Percentiles rank a stretch among this genome's conserved stretches.
Conservation (phyloP, 306 rosid genomes). For the Luffa aegyptiaca region DNA sequence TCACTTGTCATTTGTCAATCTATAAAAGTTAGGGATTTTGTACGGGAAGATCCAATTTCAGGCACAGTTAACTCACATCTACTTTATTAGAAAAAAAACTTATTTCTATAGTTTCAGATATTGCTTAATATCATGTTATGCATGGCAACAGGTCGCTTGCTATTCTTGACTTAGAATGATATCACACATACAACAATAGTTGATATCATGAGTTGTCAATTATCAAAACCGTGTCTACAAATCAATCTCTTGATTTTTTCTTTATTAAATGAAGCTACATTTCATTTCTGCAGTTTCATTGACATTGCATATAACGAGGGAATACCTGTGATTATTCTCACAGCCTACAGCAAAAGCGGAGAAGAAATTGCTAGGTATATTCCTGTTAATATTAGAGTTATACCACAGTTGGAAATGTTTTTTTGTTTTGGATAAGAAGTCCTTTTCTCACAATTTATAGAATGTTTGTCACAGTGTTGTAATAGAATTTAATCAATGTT, state of each 20-base stretch:
- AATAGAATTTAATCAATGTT: not conserved
- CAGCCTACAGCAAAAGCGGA: conserved; percentile 63
- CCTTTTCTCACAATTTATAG: not conserved
- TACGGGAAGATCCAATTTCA: not conserved
- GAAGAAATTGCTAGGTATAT: conserved; percentile 58
- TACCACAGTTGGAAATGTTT: not conserved
- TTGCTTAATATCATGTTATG: not conserved
- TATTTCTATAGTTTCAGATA: not conserved
- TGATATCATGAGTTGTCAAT: not conserved
- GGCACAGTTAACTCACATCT: not conserved
- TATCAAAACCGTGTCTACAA: not conserved
- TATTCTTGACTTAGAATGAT: not conserved
- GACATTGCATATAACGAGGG: conserved; percentile 63
- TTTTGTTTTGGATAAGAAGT: not conserved
- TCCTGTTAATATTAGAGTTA: conserved; percentile 14
- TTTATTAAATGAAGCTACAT: not conserved
- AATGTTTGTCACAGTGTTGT: not conserved
- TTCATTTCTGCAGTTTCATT: conserved; percentile 51
- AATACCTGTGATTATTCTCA: conserved; percentile 59
- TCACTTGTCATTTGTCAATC: not conserved
- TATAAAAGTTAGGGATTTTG: not conserved
- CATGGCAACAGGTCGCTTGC: not conserved
- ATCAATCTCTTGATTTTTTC: not conserved
- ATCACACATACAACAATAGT: not conserved
- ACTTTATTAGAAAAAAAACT: not conserved